A percentile compares a stretch with the other conserved stretches of the same genome.
These are phyloP conservation scores for Pseudogymnoascus destructans DNA, from an alignment of 2,329 filamentous ascomycete species.

Conservation along the genomic window DNA sequence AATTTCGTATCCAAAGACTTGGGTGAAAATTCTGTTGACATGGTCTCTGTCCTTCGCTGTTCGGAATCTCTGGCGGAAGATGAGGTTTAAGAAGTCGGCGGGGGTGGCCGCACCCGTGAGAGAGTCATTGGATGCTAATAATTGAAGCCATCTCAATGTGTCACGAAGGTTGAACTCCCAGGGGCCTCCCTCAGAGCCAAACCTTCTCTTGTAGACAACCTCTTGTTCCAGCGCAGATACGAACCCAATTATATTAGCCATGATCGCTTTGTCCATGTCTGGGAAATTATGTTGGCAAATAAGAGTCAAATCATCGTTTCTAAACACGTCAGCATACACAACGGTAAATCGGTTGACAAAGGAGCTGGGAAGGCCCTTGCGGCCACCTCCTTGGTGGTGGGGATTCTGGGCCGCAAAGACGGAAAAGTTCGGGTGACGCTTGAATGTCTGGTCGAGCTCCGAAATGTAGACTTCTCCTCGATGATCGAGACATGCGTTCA, in stretches of 20 bases:
- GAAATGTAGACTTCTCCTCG: conserved; percentile 91
- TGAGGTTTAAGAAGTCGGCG: conserved; percentile 64
- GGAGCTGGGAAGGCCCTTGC: conserved; percentile 86
- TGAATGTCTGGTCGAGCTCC: conserved; percentile 88
- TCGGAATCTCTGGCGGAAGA: conserved; percentile 83
- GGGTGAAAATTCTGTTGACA: conserved; percentile 52
- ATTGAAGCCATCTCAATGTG: conserved; percentile 71
- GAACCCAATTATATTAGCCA: conserved; percentile 61
- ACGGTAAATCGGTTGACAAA: conserved; percentile 98
- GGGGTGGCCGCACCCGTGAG: conserved; percentile 47
- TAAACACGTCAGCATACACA: conserved; percentile 89
- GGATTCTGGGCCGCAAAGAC: conserved; percentile 96
- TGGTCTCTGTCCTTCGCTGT: conserved; percentile 51
- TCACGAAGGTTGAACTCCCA: conserved; percentile 97
- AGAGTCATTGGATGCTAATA: conserved; percentile 48
- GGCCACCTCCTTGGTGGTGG: conserved; percentile 88
- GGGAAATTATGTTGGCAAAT: conserved; percentile 75
- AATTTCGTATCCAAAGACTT: conserved; percentile 40
- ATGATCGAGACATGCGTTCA: conserved; percentile 94
- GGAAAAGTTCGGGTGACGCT: conserved; percentile 77
- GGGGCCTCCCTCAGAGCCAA: conserved; percentile 56
- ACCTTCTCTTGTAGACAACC: conserved; percentile 45
- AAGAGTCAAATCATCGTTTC: conserved; percentile 61
- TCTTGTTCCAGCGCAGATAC: conserved; percentile 67
- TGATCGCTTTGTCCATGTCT: conserved; percentile 41